Percentiles rank a stretch among this genome's conserved stretches.
phyloP scores from a whole-genome alignment of 2,329 filamentous ascomycete species.

The Aspergillus jensenii region DNA sequence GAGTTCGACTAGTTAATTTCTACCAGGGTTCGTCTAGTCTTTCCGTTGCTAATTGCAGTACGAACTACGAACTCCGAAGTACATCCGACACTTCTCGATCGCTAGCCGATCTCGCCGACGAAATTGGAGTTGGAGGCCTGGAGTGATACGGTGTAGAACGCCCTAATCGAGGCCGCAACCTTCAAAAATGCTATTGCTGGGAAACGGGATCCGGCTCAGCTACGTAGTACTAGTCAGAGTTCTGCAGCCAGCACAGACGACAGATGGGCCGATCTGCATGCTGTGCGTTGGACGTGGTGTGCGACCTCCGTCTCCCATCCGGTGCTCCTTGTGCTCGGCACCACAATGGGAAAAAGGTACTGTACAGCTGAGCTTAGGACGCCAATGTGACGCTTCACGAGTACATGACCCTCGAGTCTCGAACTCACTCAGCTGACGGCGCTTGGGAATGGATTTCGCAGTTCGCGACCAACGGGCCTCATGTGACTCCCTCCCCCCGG shows the following conservation, averaged over 20 bases:
- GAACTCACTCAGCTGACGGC: not conserved
- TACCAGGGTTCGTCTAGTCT: too few relatives aligned
- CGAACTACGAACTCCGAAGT: not conserved
- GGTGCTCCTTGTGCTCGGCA: not conserved
- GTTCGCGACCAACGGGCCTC: not conserved
- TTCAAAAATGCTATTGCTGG: not conserved
- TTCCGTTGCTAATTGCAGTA: not conserved
- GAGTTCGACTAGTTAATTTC: not conserved
- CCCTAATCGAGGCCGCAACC: too few relatives aligned
- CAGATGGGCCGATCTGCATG: slow-evolving; percentile 2
- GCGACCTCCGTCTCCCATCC: not conserved
- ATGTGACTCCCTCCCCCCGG: not conserved
- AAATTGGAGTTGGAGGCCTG: not conserved
- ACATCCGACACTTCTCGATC: not conserved
- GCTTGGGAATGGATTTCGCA: not conserved
- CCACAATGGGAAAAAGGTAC: not conserved
- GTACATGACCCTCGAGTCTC: not conserved
- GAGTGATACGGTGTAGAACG: not conserved
- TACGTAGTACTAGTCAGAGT: not conserved
- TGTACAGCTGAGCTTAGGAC: not conserved
- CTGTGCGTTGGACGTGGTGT: slow-evolving; percentile 1
- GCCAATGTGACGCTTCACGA: not conserved
- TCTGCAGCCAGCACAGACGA: not conserved
- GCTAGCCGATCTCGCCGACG: not conserved
- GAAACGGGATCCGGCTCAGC: not conserved